phyloP scores from a whole-genome alignment of 352 stramenopile genomes.

The Aphanomyces stellatus region DNA sequence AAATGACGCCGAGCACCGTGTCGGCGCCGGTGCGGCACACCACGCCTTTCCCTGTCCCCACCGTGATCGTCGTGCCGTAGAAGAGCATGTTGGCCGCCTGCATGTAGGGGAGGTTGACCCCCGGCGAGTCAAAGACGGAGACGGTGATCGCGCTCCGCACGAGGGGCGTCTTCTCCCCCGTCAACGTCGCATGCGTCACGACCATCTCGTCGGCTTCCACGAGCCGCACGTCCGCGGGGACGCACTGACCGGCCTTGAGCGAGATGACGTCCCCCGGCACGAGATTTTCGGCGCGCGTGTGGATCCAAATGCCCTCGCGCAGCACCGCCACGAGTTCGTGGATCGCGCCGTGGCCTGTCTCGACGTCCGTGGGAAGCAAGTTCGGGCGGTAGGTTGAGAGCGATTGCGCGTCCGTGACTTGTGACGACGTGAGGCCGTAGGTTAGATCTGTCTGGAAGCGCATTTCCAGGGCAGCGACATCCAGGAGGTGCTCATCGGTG shows the following conservation, averaged over 20 bases:
- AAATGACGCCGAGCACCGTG: slow-evolving; percentile 37
- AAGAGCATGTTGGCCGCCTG: slow-evolving; percentile 44
- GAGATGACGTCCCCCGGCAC: slow-evolving; percentile 39
- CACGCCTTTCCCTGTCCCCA: slow-evolving; percentile 37
- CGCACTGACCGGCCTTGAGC: slow-evolving; percentile 40
- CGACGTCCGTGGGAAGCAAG: slow-evolving; percentile 36
- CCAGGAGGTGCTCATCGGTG: slow-evolving; percentile 9
- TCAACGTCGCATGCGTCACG: slow-evolving; percentile 34
- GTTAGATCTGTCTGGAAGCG: background rate
- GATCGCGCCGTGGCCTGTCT: slow-evolving; percentile 38
- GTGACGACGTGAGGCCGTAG: background rate
- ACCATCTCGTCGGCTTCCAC: slow-evolving; percentile 41
- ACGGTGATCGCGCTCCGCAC: slow-evolving; percentile 25
- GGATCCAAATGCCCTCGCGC: slow-evolving; percentile 43
- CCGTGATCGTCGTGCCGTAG: slow-evolving; percentile 37
- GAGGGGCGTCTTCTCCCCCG: slow-evolving; percentile 19
- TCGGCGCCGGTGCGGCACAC: slow-evolving; percentile 39
- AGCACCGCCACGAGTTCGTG: slow-evolving; percentile 50
- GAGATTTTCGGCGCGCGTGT: slow-evolving; percentile 47
- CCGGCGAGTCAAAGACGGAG: slow-evolving; percentile 40
- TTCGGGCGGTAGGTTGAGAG: slow-evolving; percentile 20
- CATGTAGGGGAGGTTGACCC: slow-evolving; percentile 34
- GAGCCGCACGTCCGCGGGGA: slow-evolving; percentile 40
- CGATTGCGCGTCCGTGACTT: background rate
- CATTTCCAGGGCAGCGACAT: slow-evolving; percentile 6